phyloP scores from a whole-genome alignment of 2,329 filamentous ascomycete genomes.

The Scolecobasidium constrictum region DNA sequence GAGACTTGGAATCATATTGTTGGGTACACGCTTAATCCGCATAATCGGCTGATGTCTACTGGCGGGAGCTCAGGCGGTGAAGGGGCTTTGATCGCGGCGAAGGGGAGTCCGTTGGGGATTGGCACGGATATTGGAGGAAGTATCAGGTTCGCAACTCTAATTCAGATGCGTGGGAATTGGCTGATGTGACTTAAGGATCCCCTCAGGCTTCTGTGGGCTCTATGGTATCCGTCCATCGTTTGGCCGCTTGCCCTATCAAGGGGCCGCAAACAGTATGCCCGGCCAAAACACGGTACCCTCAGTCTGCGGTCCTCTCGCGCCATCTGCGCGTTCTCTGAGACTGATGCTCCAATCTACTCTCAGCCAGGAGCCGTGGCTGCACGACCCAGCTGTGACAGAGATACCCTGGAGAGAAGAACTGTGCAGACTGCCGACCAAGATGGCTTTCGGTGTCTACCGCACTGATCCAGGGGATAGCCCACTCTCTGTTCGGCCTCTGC shows the following conservation, averaged over 20 bases:
- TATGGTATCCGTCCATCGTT: constrained; percentile 36
- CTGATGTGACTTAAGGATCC: too few species aligned
- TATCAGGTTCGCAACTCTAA: constrained; percentile 44
- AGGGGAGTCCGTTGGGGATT: constrained; percentile 50
- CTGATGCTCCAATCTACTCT: too few species aligned
- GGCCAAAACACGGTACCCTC: too few species aligned
- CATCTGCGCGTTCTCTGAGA: too few species aligned
- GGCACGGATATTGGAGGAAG: constrained; percentile 53
- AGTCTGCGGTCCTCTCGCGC: too few species aligned
- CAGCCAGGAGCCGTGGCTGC: too few species aligned
- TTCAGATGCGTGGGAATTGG: constrained; percentile 44
- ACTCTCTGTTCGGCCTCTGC: constrained; percentile 14
- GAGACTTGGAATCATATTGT: constrained; percentile 56
- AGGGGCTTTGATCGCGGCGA: constrained; percentile 48
- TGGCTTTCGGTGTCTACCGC: constrained; percentile 14
- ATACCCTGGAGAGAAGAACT: too few species aligned
- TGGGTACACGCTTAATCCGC: constrained; percentile 51
- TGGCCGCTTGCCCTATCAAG: constrained; percentile 30
- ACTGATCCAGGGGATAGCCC: too few species aligned
- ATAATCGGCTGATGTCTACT: constrained; percentile 46
- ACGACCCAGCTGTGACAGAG: too few species aligned
- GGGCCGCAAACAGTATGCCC: constrained; percentile 44
- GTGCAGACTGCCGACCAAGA: constrained; percentile 15
- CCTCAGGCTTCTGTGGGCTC: constrained; percentile 49
- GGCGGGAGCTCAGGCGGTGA: constrained; percentile 60